Evolutionary conservation across 805 yeast species (phyloP), one percentile per base, ranked within the genome.

Genomic region (Candida corydali): DNA sequence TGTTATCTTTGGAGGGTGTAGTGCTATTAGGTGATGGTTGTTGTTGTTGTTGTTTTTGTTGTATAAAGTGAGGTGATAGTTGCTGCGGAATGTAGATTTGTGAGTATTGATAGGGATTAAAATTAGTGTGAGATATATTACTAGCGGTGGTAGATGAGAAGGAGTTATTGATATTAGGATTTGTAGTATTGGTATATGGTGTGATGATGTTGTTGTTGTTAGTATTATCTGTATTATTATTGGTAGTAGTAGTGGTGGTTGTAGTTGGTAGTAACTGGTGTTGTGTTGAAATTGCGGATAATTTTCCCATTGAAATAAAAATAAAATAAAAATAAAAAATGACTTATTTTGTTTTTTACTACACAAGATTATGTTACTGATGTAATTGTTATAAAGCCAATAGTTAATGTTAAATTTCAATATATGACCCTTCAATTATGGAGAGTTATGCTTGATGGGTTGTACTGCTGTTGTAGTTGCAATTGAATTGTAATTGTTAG

Each of bases 221-320:
- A 15, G 10, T 32, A n/a, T n/a, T n/a, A n/a, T n/a, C n/a, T n/a
- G n/a, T n/a, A n/a, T n/a, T n/a, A n/a, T n/a, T n/a, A n/a, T n/a
- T n/a, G n/a, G n/a, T n/a, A n/a, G 34, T 4, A 10, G 28, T 6
- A 23, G 11, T 25, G 7, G 36, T 12, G 7, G 29, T 32, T 26
- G 29, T 34, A 25, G 17, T 11, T 34, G 30, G 24, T 29, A 8
- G 27, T 22, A 17, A 24, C 7, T 25, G 39, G 12, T 20, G 26
- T 11, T 31, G 42, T 20, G 26, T n/a, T 31, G 42, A 39, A 39
- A 39, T 32, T 39, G 38, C 39, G 29, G 42, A 39, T 30, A 30
- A 22, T 35, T 39, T 32, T 39, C 42, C 42, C 42, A 39, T 39
- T 29, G 18, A 34, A 27, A 34, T 9, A n/a, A n/a, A n/a, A n/a